Percentiles rank a stretch among this genome's conserved stretches.
Conservation (phyloP, 441 rosid species). For the Croton setiger region DNA sequence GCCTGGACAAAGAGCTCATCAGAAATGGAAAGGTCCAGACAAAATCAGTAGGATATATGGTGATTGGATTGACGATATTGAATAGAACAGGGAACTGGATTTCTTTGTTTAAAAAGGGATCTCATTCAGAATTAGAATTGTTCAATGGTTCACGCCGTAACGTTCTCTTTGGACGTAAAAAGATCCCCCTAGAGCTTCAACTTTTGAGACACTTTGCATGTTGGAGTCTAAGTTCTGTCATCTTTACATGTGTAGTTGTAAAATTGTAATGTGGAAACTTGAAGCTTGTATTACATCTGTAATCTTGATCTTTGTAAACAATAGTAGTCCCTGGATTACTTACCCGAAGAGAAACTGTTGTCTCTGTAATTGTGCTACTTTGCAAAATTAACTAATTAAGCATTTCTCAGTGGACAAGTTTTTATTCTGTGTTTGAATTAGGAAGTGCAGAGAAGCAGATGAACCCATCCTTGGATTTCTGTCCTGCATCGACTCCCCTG, state of each 20-base stretch:
- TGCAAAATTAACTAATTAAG: neutral
- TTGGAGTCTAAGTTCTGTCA: neutral
- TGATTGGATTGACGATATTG: conserved; percentile 88
- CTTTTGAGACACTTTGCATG: neutral
- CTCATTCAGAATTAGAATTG: neutral
- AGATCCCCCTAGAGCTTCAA: conserved; percentile 5
- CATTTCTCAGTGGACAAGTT: neutral
- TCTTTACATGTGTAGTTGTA: neutral
- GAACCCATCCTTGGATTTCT: neutral
- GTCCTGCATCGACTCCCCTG: neutral
- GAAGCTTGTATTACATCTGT: conserved; percentile 23
- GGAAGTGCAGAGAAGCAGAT: neutral
- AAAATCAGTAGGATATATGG: conserved; percentile 93
- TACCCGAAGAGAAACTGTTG: conserved; percentile 14
- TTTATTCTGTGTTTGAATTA: neutral
- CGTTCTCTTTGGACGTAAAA: neutral
- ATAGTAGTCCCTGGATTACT: conserved; percentile 11
- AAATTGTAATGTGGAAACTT: conserved; percentile 14
- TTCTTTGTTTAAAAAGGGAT: neutral
- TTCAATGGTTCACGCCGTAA: neutral
- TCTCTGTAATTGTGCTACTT: conserved; percentile 18
- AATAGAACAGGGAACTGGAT: conserved; percentile 13
- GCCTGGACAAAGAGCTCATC: conserved; percentile 63
- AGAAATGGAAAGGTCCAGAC: conserved; percentile 96
- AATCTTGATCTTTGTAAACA: conserved; percentile 22